A percentile compares a stretch with the other conserved stretches of the same genome.
These are phyloP conservation scores for Epichloe coenophiala DNA, from an alignment of 2,329 filamentous ascomycete genomes.

Conservation along the genomic window DNA sequence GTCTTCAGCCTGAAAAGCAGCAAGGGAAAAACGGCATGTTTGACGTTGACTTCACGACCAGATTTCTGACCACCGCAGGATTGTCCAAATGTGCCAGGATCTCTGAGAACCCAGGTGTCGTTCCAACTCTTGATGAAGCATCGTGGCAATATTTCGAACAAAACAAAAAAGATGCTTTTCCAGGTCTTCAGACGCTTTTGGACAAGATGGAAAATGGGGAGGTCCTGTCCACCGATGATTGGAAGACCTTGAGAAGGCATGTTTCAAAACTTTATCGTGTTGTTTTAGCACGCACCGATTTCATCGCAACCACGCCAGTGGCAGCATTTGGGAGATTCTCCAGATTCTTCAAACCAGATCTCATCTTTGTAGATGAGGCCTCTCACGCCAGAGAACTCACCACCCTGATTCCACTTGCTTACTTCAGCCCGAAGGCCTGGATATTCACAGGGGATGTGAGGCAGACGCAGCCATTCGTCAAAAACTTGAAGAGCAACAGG, in stretches of 20 bases:
- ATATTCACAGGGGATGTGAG: constrained; percentile 32
- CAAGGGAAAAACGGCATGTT: not conserved
- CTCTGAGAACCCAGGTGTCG: constrained; percentile 11
- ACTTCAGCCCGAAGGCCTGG: constrained; percentile 28
- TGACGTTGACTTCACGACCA: constrained; percentile 20
- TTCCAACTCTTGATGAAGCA: constrained; percentile 28
- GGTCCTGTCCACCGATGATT: constrained; percentile 12
- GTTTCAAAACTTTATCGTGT: constrained; percentile 25
- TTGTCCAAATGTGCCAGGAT: constrained; percentile 10
- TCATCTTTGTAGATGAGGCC: constrained; percentile 71
- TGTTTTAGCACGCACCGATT: constrained; percentile 25
- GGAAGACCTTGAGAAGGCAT: constrained; percentile 17
- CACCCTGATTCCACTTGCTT: constrained; percentile 29
- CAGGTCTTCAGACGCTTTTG: constrained; percentile 24
- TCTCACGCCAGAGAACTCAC: constrained; percentile 33
- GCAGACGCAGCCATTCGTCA: constrained; percentile 29
- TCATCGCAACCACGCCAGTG: constrained; percentile 33
- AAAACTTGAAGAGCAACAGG: constrained; percentile 12
- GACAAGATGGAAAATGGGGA: constrained; percentile 16
- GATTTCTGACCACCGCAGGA: constrained; percentile 18
- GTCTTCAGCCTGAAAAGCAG: not conserved
- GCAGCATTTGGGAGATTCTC: constrained; percentile 25
- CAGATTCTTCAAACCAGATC: constrained; percentile 58
- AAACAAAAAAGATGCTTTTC: constrained; percentile 18
- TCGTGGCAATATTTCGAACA: constrained; percentile 27